phyloP scores from a whole-genome alignment of 306 rosid species.

The Ammopiptanthus mongolicus region DNA sequence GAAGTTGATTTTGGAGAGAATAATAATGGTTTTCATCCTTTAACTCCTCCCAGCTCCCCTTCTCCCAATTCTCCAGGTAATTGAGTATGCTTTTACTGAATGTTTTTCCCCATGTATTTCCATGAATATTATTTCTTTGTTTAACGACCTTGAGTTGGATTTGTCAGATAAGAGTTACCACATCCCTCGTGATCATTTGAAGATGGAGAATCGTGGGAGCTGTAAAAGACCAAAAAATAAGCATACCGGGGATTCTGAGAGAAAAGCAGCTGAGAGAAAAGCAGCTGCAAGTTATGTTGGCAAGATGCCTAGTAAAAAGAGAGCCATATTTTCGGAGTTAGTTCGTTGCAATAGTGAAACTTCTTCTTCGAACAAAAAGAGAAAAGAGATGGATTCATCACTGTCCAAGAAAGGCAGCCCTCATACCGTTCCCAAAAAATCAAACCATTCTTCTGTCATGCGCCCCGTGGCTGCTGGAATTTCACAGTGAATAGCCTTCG shows the following conservation, averaged over 20 bases:
- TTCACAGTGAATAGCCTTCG: slow-evolving; percentile 27
- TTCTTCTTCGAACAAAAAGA: slow-evolving; percentile 43
- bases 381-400: slow-evolving; percentile 37
- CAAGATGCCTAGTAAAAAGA: slow-evolving; percentile 45
- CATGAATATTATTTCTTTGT: neutral
- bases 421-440: slow-evolving; percentile 32
- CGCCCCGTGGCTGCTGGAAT: slow-evolving; percentile 36
- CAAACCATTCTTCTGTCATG: slow-evolving; percentile 38
- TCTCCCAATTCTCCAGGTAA: slow-evolving; percentile 56
- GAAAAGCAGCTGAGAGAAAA: slow-evolving; percentile 42
- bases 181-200: slow-evolving; percentile 40
- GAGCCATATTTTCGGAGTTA: slow-evolving; percentile 24
- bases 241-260: slow-evolving; percentile 19
- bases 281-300: slow-evolving; percentile 47
- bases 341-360: slow-evolving; percentile 20
- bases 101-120: neutral
- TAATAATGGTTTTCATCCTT: slow-evolving; percentile 36
- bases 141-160: slow-evolving; percentile 19
- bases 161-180: slow-evolving; percentile 32
- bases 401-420: slow-evolving; percentile 38
- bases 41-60: slow-evolving; percentile 60
- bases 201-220: slow-evolving; percentile 25
- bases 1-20: slow-evolving; percentile 14
- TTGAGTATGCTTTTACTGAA: neutral
- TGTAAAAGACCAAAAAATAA: slow-evolving; percentile 33